Evolutionary conservation across 805 yeast genomes (phyloP).

Genomic region (Isabelozyma pseudorhagii): DNA sequence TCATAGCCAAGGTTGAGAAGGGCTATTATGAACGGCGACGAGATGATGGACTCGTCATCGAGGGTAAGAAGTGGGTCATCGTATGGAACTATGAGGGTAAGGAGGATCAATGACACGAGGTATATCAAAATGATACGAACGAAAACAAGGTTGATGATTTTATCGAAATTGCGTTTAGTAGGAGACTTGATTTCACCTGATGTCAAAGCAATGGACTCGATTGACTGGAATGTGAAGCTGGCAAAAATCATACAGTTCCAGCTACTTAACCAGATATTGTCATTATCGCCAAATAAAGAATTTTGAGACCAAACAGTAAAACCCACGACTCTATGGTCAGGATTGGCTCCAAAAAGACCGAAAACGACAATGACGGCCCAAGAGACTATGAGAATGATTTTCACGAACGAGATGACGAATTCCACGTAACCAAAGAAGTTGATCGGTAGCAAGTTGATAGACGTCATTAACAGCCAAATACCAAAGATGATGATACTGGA

Average conservation of each 20-base stretch:
- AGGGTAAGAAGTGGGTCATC: conserved; percentile 10
- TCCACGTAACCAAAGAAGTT: conserved; percentile 18
- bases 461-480: conserved; percentile 12
- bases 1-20: conserved; percentile 12
- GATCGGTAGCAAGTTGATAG: conserved; percentile 17
- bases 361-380: conserved; percentile 12
- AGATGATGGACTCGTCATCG: conserved; percentile 8
- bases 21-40: conserved; percentile 23
- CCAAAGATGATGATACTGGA: conserved; percentile 2
- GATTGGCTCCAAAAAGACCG: background rate
- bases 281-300: background rate
- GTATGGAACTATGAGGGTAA: conserved; percentile 63
- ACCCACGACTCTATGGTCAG: background rate
- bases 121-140: conserved; percentile 60
- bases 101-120: conserved; percentile 56
- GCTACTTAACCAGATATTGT: background rate
- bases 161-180: conserved; percentile 55
- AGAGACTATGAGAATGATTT: conserved; percentile 13
- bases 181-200: conserved; percentile 68
- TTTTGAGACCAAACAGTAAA: background rate
- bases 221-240: conserved; percentile 72
- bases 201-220: conserved; percentile 65
- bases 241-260: conserved; percentile 28
- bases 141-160: background rate
- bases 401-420: conserved; percentile 13